A percentile compares a stretch with the other conserved stretches of the same genome.
These are phyloP conservation scores for Elsinoe australis DNA, from an alignment of 2,329 filamentous ascomycete genomes.

Conservation along the genomic window DNA sequence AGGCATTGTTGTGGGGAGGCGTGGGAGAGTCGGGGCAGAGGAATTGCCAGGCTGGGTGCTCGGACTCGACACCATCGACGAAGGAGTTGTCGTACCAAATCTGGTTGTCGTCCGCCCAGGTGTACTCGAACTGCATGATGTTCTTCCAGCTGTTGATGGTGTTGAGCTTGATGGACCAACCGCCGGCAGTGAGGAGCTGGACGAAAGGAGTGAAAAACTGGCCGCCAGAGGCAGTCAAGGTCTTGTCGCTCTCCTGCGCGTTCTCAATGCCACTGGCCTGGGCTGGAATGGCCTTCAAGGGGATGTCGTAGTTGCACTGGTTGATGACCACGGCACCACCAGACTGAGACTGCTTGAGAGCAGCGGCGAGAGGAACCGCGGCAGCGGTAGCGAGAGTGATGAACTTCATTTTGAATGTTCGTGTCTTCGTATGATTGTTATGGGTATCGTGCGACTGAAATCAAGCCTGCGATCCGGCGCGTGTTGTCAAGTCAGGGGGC, in stretches of 20 bases:
- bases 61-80: conserved; percentile 32
- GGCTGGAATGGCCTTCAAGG: conserved; percentile 28
- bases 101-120: conserved; percentile 30
- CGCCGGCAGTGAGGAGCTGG: conserved; percentile 28
- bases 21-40: conserved; percentile 24
- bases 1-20: conserved; percentile 30
- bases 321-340: conserved; percentile 29
- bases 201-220: conserved; percentile 30
- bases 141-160: conserved; percentile 24
- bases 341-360: conserved; percentile 17
- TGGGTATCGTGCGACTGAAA: conserved; percentile 10
- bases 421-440: conserved; percentile 3
- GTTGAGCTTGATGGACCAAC: conserved; percentile 36
- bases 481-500: conserved; percentile 9
- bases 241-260: conserved; percentile 23
- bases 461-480: conserved; percentile 5
- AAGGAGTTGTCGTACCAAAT: conserved; percentile 36
- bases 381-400: conserved; percentile 25
- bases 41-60: conserved; percentile 33
- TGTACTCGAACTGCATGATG: conserved; percentile 36
- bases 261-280: conserved; percentile 23
- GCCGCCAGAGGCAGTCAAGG: conserved; percentile 21
- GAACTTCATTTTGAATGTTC: conserved; percentile 22
- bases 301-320: conserved; percentile 29
- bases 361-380: conserved; percentile 21